A percentile compares a stretch with the other conserved stretches of the same genome.
Conservation (phyloP, 768 basidiomycete species). For the Dendrothele bispora region DNA sequence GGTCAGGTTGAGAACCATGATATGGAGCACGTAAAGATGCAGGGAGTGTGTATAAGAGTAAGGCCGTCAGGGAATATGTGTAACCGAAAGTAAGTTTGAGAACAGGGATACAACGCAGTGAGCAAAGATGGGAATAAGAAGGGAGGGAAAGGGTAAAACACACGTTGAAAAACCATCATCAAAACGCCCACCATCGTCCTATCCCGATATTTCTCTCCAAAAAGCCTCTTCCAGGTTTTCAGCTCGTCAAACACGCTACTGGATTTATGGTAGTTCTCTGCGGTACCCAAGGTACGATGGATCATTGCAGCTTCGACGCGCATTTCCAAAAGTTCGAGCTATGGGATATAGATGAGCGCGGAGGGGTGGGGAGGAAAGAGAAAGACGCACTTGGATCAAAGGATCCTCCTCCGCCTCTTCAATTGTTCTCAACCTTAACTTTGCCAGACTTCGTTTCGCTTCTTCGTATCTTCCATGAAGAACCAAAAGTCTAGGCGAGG, state of each 20-base stretch:
- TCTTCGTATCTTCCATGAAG: conserved; percentile 55
- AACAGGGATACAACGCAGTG: too few relatives aligned
- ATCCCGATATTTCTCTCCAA: conserved; percentile 49
- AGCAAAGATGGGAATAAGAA: neutral
- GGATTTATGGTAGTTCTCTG: conserved; percentile 16
- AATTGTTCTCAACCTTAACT: conserved; percentile 46
- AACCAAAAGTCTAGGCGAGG: conserved; percentile 59
- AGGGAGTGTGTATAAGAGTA: too few relatives aligned
- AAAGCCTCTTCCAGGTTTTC: conserved; percentile 56
- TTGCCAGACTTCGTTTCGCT: conserved; percentile 56
- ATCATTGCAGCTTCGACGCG: conserved; percentile 61
- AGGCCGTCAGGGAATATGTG: too few relatives aligned
- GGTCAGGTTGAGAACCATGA: too few relatives aligned
- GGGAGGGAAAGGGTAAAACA: conserved; percentile 24
- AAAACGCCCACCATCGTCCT: conserved; percentile 70
- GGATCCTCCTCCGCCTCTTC: conserved; percentile 52
- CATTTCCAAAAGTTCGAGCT: conserved; percentile 82
- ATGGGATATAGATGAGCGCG: conserved; percentile 2
- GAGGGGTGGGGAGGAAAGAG: neutral
- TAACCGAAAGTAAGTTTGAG: too few relatives aligned
- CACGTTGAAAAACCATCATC: conserved; percentile 86
- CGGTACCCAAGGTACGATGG: conserved; percentile 28
- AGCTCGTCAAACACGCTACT: conserved; percentile 32
- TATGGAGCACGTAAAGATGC: too few relatives aligned
- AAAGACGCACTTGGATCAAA: conserved; percentile 42